These are phyloP conservation scores for Talaromyces wortmannii DNA, from an alignment of 495 filamentous ascomycete species.

Conservation along the genomic window DNA sequence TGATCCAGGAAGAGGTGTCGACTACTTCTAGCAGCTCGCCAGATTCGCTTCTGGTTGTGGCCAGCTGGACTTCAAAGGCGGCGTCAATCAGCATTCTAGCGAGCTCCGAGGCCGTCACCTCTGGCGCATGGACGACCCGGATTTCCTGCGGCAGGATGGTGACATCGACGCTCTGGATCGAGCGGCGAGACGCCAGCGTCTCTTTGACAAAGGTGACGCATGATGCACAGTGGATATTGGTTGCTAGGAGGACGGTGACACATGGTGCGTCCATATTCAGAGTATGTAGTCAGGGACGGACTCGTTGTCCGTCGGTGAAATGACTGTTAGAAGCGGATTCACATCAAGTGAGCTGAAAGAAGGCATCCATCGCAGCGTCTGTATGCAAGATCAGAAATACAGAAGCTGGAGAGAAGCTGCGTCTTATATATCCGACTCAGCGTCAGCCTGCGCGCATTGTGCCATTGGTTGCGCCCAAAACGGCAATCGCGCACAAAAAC, in stretches of 20 bases:
- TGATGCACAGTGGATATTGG: constrained; percentile 48
- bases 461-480: neutral
- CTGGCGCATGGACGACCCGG: constrained; percentile 26
- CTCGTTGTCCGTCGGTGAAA: too few relatives aligned
- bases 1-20: neutral
- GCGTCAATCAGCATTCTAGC: constrained; percentile 36
- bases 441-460: neutral
- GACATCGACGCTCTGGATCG: constrained; percentile 31
- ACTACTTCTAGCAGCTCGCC: neutral
- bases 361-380: too few relatives aligned
- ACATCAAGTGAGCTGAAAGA: too few relatives aligned
- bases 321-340: neutral
- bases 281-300: neutral
- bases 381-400: too few relatives aligned
- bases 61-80: constrained; percentile 43
- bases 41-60: constrained; percentile 29
- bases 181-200: constrained; percentile 25
- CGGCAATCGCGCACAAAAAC: neutral
- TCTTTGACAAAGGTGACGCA: constrained; percentile 42
- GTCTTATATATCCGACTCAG: too few relatives aligned
- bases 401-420: too few relatives aligned
- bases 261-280: neutral
- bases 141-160: constrained; percentile 40
- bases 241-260: constrained; percentile 36
- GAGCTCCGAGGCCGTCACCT: constrained; percentile 22